Evolutionary conservation across 1,284 basidiomycete species (phyloP), one percentile per base, ranked within the genome.

Genomic region (Irpex sp.): DNA sequence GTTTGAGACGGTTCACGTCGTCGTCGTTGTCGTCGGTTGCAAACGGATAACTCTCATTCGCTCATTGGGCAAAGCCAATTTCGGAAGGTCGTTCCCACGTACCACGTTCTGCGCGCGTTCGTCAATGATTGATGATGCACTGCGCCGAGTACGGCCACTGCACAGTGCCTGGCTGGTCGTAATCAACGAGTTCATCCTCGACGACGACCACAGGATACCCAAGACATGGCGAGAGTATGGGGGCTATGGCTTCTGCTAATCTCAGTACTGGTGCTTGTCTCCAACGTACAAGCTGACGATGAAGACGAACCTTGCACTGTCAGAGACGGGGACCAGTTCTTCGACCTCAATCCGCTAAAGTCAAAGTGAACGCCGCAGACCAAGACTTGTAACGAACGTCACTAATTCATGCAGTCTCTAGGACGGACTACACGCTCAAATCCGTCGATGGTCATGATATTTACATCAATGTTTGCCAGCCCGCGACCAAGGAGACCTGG

Each of bases 391-490:
- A 36, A 21, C 21, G n/a, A 59, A 17, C 52, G 37, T 51, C 57
- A 37, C 68, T 71, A 58, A 72, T 68, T 63, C 52, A 66, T 62
- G 66, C 65, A 71, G 71, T 59, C 31, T 64, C 34, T 71, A 92
- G 89, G 65, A 84, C 82, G 67, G 89, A 92, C 73, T 88, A 89
- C 69, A 74, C 81, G 61, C 74, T 87, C 60, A 75, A 73, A 55
- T 83, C 84, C 0, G 74, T 78, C 4, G 78, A 76, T 17, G 83
- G 83, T 17, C 76, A 79, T 48, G 72, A 79, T 1, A 78, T 87
- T 59, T 76, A 77, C 19, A 70, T 93, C 13, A 92, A 91, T 68
- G 81, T 89, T 0, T 93, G 90, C 72, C 81, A 81, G 66, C 72
- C 76, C 5, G 81, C 91, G 0, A 72, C 73, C 26, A 78, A 77